Base-by-base conservation (phyloP, 1,139 yeast genomes). In the Blastobotrys serpentis region DNA sequence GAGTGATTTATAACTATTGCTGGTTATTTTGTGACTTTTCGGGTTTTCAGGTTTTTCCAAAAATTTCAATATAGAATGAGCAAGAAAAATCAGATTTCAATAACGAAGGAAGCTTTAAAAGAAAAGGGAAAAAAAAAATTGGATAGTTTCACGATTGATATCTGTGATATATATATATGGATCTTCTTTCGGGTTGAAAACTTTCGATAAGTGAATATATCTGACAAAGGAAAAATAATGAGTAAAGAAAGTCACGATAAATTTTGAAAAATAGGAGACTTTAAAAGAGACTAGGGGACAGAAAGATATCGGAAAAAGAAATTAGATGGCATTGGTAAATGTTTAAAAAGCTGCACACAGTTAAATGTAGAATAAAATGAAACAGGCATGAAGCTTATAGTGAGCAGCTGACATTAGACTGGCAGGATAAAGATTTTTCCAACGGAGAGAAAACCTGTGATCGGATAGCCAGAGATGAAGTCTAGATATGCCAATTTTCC, bases 1-100 rank as follows among this genome's bases (percentile, higher is more conserved):
- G 16, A 29, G 30, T 39, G 43, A 10, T 25, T 34, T 16, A 36
- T 11, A 32, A 17, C 22, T 42, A 6, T 23, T 23, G 16, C 17
- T 11, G 16, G 17, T 30, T 42, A 7, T 29, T 16, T 13, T 22
- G 7, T 38, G 42, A 10, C 14, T 40, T 40, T 3, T 14, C 10
- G 5, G 5, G 5, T 23, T 5, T 6, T 6, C 10, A 10, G 26
- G 26, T 23, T 23, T 23, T 23, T 23, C 10, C 5, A 23, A 23
- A 23, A 10, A 5, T 10, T 23, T 23, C 8, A 23, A 5, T 23
- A 23, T 23, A 6, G 5, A 5, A 23, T 6, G 26, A 6, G 5
- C 8, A 23, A 23, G 10, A 23, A 10, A 23, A 23, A 23, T 23
- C 8, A 23, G 26, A 23, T 5, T 23, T 5, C 5, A 23, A 23